Conservation (phyloP, 305 asterid genomes). For the Fraxinus velutina region DNA sequence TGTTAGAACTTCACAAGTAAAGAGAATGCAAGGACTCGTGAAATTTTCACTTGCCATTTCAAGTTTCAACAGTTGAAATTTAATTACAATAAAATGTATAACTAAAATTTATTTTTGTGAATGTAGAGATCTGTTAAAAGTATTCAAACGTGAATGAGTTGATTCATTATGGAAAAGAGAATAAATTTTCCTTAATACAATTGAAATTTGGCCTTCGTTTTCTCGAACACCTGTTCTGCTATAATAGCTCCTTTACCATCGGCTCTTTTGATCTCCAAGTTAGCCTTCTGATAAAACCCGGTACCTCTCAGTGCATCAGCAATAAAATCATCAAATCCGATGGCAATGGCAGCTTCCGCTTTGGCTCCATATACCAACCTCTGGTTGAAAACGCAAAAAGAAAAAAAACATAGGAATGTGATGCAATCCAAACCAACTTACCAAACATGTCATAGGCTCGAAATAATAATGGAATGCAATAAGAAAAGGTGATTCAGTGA, state of each 20-base stretch:
- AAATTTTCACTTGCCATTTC: too few species aligned
- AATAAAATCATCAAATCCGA: slow-evolving; percentile 92
- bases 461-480: background rate
- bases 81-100: too few species aligned
- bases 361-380: slow-evolving; percentile 94
- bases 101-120: background rate
- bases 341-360: slow-evolving; percentile 96
- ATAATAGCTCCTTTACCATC: slow-evolving; percentile 71
- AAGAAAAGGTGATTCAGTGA: background rate
- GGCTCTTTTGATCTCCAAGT: slow-evolving; percentile 76
- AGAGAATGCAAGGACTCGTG: too few species aligned
- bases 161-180: background rate
- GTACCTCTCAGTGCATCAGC: slow-evolving; percentile 95
- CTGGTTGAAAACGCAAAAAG: slow-evolving; percentile 33
- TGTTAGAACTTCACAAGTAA: too few species aligned
- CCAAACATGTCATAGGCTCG: background rate
- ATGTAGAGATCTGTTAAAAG: background rate
- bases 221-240: slow-evolving; percentile 97
- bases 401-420: background rate
- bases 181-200: slow-evolving; percentile 40
- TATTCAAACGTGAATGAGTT: background rate
- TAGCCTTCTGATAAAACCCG: slow-evolving; percentile 78
- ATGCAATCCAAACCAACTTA: background rate
- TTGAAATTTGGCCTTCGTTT: slow-evolving; percentile 74
- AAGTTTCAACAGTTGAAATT: too few species aligned